A percentile compares a stretch with the other conserved stretches of the same genome.
phyloP scores from a whole-genome alignment of 306 rosid species.

The Luffa aegyptiaca region DNA sequence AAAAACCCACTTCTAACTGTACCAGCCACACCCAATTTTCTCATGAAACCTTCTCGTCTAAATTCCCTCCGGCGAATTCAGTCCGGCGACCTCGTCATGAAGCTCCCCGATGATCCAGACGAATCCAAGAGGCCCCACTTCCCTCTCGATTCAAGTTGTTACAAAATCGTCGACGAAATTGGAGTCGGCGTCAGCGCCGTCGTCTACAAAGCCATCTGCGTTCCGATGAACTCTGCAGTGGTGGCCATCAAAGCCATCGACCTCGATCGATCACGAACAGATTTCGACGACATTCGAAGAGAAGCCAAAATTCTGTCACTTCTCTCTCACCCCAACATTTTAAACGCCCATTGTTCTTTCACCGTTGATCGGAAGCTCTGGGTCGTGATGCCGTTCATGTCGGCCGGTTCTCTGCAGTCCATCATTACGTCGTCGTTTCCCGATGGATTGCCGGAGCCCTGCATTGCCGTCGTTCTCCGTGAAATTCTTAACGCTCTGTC shows the following conservation, averaged over 20 bases:
- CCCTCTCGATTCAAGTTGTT: conserved; percentile 36
- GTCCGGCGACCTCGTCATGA: not conserved
- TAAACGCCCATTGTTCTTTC: conserved; percentile 57
- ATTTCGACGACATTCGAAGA: conserved; percentile 32
- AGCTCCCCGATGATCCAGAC: conserved; percentile 6
- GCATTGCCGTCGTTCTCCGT: conserved; percentile 39
- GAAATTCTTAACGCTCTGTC: conserved; percentile 37
- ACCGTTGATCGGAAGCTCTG: conserved; percentile 33
- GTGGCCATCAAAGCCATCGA: conserved; percentile 67
- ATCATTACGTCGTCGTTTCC: conserved; percentile 42
- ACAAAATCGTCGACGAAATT: conserved; percentile 30
- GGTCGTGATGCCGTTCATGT: conserved; percentile 76
- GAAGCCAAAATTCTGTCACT: conserved; percentile 38
- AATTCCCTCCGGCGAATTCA: conserved; percentile 1
- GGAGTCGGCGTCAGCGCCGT: conserved; percentile 38
- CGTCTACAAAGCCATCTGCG: conserved; percentile 55
- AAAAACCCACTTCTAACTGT: not conserved
- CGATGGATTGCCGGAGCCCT: conserved; percentile 32
- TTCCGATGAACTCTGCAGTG: conserved; percentile 27
- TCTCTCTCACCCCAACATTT: conserved; percentile 53
- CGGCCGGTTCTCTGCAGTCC: conserved; percentile 49
- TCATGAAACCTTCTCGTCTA: not conserved
- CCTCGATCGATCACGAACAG: conserved; percentile 31
- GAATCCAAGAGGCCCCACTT: conserved; percentile 24
- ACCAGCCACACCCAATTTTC: not conserved